Evolutionary conservation across 495 filamentous ascomycete genomes (phyloP).

Genomic region (Penicillium verhagenii): DNA sequence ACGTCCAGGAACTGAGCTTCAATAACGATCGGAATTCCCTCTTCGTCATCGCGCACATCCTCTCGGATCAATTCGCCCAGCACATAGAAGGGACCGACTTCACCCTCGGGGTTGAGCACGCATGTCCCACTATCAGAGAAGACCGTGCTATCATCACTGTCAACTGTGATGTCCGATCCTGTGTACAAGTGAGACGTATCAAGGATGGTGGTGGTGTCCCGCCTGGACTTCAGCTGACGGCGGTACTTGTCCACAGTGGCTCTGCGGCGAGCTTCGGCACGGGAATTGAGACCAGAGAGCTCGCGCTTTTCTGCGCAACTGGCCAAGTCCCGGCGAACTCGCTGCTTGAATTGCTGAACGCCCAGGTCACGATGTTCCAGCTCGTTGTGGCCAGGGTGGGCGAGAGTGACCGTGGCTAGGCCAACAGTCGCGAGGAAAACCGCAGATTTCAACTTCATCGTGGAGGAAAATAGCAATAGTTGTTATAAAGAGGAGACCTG

Average conservation of each 20-base stretch:
- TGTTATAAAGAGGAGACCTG: background rate
- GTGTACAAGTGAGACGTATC: slow-evolving; percentile 1
- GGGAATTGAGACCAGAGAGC: slow-evolving; percentile 8
- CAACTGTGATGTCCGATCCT: slow-evolving; percentile 2
- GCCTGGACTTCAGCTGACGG: slow-evolving; percentile 1
- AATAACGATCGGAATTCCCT: slow-evolving; percentile 46
- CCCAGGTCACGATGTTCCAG: background rate
- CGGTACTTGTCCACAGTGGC: slow-evolving; percentile 8
- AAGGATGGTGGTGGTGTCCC: background rate
- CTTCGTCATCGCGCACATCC: slow-evolving; percentile 40
- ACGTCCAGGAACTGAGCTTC: slow-evolving; percentile 53
- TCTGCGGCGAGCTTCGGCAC: slow-evolving; percentile 15
- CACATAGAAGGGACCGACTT: slow-evolving; percentile 15
- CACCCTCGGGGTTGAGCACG: slow-evolving; percentile 13
- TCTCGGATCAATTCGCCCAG: slow-evolving; percentile 45
- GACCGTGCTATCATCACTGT: background rate
- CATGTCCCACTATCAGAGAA: slow-evolving; percentile 8
- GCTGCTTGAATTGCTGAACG: background rate
- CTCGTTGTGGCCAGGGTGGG: background rate
- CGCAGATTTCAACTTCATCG: background rate
- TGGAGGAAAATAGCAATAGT: background rate
- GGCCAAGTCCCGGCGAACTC: slow-evolving; percentile 4
- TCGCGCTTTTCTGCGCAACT: slow-evolving; percentile 12
- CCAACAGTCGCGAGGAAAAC: background rate
- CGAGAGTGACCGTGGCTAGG: background rate